These are phyloP conservation scores for Dipteronia sinensis DNA, from an alignment of 345 rosid genomes.

Conservation along the genomic window DNA sequence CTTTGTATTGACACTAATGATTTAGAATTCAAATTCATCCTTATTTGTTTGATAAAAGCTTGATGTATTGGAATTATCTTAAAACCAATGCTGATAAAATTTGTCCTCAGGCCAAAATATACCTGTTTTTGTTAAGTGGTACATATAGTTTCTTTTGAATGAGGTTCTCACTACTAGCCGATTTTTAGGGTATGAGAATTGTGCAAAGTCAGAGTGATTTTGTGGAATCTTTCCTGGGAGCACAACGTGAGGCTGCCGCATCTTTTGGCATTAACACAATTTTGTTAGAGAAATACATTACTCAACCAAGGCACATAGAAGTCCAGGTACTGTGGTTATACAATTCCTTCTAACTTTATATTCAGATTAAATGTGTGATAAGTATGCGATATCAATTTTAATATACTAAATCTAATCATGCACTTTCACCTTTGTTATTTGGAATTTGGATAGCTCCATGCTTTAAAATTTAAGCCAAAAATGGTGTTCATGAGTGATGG, in stretches of 20 bases:
- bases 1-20: neutral
- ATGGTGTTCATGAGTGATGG: neutral
- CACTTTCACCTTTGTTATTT: slow-evolving; percentile 6
- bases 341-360: neutral
- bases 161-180: slow-evolving; percentile 32
- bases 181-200: slow-evolving; percentile 89
- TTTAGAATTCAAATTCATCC: neutral
- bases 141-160: slow-evolving; percentile 23
- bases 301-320: slow-evolving; percentile 90
- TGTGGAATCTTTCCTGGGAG: slow-evolving; percentile 83
- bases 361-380: neutral
- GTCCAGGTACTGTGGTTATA: slow-evolving; percentile 65
- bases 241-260: slow-evolving; percentile 94
- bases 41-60: neutral
- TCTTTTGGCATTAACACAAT: slow-evolving; percentile 88
- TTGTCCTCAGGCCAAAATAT: neutral
- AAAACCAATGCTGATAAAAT: neutral
- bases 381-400: neutral
- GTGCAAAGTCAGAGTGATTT: slow-evolving; percentile 67
- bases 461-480: slow-evolving; percentile 7
- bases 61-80: neutral
- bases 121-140: neutral
- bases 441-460: slow-evolving; percentile 3
- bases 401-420: neutral
- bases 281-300: slow-evolving; percentile 91